These are phyloP conservation scores for Vitis rupestris DNA, from an alignment of 164 flowering plant species.

Conservation along the genomic window DNA sequence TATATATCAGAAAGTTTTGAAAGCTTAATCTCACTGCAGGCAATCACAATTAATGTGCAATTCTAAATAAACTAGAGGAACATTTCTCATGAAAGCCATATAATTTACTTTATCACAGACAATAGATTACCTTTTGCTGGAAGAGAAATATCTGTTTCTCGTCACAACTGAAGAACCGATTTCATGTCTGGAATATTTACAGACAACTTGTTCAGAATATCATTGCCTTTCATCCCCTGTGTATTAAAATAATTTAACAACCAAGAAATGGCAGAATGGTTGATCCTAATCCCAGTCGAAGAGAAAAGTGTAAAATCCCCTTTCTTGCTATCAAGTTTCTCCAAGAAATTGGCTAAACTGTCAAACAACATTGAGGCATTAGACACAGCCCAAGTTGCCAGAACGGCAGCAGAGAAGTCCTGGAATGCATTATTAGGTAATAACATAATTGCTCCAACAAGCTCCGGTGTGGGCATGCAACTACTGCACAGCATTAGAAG, in stretches of 20 bases:
- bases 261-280: slow-evolving; percentile 28
- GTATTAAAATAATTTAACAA: slow-evolving; percentile 33
- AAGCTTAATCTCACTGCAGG: too few relatives aligned
- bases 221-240: slow-evolving; percentile 11
- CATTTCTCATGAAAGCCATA: too few relatives aligned
- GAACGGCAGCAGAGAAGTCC: slow-evolving; percentile 44
- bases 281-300: slow-evolving; percentile 16
- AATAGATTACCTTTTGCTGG: too few relatives aligned
- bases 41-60: too few relatives aligned
- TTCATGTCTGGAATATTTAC: too few relatives aligned
- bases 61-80: too few relatives aligned
- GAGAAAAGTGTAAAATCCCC: slow-evolving; percentile 6
- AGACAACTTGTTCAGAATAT: slow-evolving; percentile 12
- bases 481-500: slow-evolving; percentile 33
- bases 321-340: slow-evolving; percentile 22
- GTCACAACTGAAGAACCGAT: too few relatives aligned
- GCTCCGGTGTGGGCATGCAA: slow-evolving; percentile 40
- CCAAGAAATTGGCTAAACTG: slow-evolving; percentile 35
- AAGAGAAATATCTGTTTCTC: too few relatives aligned
- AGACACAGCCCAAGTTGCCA: slow-evolving; percentile 42
- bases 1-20: too few relatives aligned
- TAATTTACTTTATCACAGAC: too few relatives aligned
- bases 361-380: slow-evolving; percentile 35
- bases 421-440: slow-evolving; percentile 28
- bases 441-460: slow-evolving; percentile 39